These are phyloP conservation scores for Quercus engelmannii DNA, from an alignment of 306 rosid species.

Conservation along the genomic window DNA sequence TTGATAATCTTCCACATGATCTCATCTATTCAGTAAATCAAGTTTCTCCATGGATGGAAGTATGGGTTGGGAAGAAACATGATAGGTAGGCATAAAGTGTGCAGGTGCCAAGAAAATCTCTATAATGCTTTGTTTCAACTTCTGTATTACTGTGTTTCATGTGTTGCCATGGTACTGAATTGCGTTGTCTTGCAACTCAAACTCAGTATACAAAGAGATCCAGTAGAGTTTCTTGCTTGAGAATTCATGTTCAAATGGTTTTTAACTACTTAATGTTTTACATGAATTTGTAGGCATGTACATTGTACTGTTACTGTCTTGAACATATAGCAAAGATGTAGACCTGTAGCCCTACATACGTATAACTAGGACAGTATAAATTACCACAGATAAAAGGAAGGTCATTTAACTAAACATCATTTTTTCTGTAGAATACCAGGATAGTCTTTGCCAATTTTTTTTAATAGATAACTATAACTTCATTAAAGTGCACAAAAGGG, in stretches of 20 bases:
- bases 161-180: background rate
- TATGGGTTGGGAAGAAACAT: conserved; percentile 73
- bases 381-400: background rate
- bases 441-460: background rate
- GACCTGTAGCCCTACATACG: background rate
- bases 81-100: conserved; percentile 46
- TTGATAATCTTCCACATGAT: conserved; percentile 98
- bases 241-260: background rate
- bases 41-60: conserved; percentile 89
- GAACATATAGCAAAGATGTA: background rate
- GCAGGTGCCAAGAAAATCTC: background rate
- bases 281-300: background rate
- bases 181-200: background rate
- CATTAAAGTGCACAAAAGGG: too few species aligned
- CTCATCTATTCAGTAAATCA: conserved; percentile 81
- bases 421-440: background rate
- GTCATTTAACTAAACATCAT: background rate
- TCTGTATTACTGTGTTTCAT: background rate
- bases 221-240: background rate
- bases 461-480: too few species aligned
- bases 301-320: background rate
- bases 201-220: background rate
- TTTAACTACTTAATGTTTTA: background rate
- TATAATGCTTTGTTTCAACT: background rate
- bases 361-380: background rate